Percentiles rank a stretch among this genome's conserved stretches.
Conservation (phyloP, 805 yeast genomes). For the Jamesozyma piceae region DNA sequence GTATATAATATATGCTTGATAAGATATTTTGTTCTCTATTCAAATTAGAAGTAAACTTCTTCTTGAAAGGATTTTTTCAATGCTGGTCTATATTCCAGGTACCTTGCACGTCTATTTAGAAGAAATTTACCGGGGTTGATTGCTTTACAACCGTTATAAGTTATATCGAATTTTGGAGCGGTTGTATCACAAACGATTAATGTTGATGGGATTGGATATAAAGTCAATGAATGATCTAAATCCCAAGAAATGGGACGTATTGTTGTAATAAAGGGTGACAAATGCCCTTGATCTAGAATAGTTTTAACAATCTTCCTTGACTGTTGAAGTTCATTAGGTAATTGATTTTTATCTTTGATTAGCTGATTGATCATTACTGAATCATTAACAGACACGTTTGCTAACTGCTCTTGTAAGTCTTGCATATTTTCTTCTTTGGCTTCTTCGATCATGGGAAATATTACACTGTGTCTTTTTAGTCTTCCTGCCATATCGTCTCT, state of each 20-base stretch:
- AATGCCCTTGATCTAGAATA: slow-evolving; percentile 73
- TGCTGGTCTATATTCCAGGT: slow-evolving; percentile 65
- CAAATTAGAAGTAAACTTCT: slow-evolving; percentile 35
- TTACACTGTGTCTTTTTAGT: slow-evolving; percentile 59
- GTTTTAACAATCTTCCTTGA: slow-evolving; percentile 71
- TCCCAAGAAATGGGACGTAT: slow-evolving; percentile 61
- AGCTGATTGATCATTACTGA: slow-evolving; percentile 19
- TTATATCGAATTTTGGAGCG: slow-evolving; percentile 61
- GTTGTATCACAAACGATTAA: slow-evolving; percentile 59
- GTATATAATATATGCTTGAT: too few relatives aligned
- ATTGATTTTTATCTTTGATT: slow-evolving; percentile 27
- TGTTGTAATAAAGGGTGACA: slow-evolving; percentile 65
- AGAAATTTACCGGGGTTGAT: slow-evolving; percentile 59
- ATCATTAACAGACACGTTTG: slow-evolving; percentile 11
- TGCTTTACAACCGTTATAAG: slow-evolving; percentile 75
- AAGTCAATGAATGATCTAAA: slow-evolving; percentile 55
- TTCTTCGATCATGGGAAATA: slow-evolving; percentile 36
- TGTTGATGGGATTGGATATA: slow-evolving; percentile 72
- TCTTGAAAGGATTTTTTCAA: slow-evolving; percentile 42
- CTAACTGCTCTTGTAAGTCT: slow-evolving; percentile 13
- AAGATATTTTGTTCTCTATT: neutral
- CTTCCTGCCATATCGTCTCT: slow-evolving; percentile 67
- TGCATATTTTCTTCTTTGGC: slow-evolving; percentile 15
- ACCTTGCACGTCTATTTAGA: slow-evolving; percentile 43
- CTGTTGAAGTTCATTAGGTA: slow-evolving; percentile 43